phyloP scores from a whole-genome alignment of 192 early-diverging fungal species.

The Umbelopsis vinacea region DNA sequence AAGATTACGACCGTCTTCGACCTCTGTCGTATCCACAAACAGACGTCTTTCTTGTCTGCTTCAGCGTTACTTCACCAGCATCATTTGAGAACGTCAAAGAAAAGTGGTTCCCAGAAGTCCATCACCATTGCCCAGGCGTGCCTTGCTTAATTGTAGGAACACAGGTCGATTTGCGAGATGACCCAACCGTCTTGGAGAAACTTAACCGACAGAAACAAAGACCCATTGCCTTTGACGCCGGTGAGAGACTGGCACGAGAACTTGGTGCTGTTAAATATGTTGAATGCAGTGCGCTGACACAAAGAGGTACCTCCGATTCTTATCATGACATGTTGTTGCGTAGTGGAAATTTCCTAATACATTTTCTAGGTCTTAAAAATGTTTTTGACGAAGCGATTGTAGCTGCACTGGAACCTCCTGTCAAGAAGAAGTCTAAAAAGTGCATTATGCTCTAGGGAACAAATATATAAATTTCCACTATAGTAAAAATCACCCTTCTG shows the following conservation, averaged over 20 bases:
- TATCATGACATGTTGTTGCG: neutral
- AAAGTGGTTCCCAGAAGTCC: conserved; percentile 97
- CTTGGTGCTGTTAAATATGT: conserved; percentile 91
- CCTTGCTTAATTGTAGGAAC: conserved; percentile 95
- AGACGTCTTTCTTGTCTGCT: conserved; percentile 94
- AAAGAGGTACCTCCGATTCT: conserved; percentile 47
- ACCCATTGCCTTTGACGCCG: conserved; percentile 78
- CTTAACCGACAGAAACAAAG: conserved; percentile 81
- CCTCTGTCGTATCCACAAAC: conserved; percentile 95
- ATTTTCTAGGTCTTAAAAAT: conserved; percentile 80
- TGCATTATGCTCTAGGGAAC: conserved; percentile 74
- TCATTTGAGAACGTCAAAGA: conserved; percentile 96
- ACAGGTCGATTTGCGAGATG: conserved; percentile 86
- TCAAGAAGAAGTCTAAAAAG: conserved; percentile 77
- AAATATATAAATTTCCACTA: neutral
- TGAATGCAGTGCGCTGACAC: conserved; percentile 91
- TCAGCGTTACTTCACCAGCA: conserved; percentile 88
- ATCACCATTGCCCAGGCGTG: conserved; percentile 95
- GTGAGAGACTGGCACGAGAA: conserved; percentile 82
- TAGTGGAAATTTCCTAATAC: neutral
- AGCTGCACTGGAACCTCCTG: conserved; percentile 91
- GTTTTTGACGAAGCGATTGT: conserved; percentile 96
- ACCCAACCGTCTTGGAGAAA: conserved; percentile 77
- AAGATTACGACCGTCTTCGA: conserved; percentile 94
- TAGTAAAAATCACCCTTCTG: conserved; percentile 4